These are phyloP conservation scores for Mycena citricolor DNA, from an alignment of 1,284 basidiomycete species.

Conservation along the genomic window DNA sequence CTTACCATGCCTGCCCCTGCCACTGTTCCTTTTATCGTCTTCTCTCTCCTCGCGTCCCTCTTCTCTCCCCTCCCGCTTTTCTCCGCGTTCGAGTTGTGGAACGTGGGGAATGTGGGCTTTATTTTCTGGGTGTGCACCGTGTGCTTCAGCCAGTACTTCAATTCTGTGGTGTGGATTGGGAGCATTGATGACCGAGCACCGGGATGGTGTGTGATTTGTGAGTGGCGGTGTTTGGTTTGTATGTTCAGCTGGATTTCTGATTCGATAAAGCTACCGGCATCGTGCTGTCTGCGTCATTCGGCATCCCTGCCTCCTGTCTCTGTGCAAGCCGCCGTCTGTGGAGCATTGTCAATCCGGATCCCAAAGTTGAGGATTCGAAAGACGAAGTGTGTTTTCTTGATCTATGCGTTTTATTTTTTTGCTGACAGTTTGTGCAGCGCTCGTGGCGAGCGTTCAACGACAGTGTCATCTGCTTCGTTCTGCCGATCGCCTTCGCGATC, in stretches of 20 bases:
- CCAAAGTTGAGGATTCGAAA: too few species aligned
- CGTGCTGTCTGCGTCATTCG: conserved; percentile 34
- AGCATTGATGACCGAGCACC: conserved; percentile 57
- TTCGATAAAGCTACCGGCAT: conserved; percentile 40
- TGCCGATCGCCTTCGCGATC: too few species aligned
- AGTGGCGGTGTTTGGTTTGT: conserved; percentile 27
- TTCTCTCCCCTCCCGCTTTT: conserved; percentile 7
- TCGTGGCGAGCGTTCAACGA: too few species aligned
- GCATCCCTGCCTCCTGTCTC: conserved; percentile 41
- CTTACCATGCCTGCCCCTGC: too few species aligned
- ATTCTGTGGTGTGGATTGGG: conserved; percentile 66
- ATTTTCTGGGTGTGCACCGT: conserved; percentile 61
- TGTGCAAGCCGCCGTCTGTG: conserved; percentile 48
- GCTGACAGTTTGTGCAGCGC: too few species aligned
- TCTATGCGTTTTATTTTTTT: too few species aligned
- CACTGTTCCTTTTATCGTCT: conserved; percentile 1
- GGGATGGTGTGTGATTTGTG: conserved; percentile 78
- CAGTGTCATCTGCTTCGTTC: too few species aligned
- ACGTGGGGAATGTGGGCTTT: conserved; percentile 60
- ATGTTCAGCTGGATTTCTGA: too few species aligned
- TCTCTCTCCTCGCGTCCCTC: conserved; percentile 2
- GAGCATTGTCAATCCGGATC: too few species aligned
- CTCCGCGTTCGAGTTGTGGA: conserved; percentile 37
- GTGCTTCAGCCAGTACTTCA: conserved; percentile 58
- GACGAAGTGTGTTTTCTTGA: too few species aligned